These are phyloP conservation scores for Ceratorhiza oryzae-sativae DNA, from an alignment of 1,284 basidiomycete species.

Conservation along the genomic window DNA sequence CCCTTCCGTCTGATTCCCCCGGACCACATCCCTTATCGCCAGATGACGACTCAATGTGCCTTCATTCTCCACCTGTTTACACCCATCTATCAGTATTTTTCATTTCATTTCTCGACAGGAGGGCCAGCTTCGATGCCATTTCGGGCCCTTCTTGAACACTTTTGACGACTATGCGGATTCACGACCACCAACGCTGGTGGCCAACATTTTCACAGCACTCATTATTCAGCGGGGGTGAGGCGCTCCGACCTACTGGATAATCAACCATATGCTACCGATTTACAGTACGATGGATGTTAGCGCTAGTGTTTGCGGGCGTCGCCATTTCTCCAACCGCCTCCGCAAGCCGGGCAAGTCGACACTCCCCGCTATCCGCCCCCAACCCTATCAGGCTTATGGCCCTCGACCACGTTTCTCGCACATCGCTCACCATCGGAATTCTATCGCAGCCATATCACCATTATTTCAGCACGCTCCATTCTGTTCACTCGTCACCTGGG, in stretches of 20 bases:
- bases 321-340: no score
- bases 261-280: no score
- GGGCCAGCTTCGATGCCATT: no score
- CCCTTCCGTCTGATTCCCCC: neutral
- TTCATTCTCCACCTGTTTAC: no score
- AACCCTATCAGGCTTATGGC: no score
- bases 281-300: no score
- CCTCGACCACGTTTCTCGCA: neutral
- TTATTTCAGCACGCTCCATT: neutral
- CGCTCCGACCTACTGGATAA: no score
- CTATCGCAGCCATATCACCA: neutral
- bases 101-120: no score
- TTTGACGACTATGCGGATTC: neutral
- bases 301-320: no score
- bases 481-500: neutral
- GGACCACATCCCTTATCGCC: conserved; percentile 4
- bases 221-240: no score
- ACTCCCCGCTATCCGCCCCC: neutral
- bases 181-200: neutral
- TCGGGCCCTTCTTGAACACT: neutral
- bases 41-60: no score
- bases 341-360: neutral
- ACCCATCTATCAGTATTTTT: no score
- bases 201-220: neutral
- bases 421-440: neutral